Evolutionary conservation across 495 filamentous ascomycete species (phyloP), one percentile per base, ranked within the genome.

Genomic region (Aspergillus egyptiacus): DNA sequence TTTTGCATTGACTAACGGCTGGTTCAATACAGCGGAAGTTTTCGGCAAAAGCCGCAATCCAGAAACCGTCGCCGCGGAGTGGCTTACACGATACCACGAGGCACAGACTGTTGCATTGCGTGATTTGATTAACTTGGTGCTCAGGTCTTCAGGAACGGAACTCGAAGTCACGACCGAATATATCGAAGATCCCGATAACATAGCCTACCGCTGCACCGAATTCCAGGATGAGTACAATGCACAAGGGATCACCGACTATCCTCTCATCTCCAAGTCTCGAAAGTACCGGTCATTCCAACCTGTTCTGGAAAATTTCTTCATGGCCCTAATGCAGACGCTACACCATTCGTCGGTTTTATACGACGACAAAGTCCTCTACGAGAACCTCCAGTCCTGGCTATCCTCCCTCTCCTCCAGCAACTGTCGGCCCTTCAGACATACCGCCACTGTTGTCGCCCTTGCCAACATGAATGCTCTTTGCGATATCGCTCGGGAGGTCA

Each of bases 391-490:
- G 50, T 68, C 84, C 45, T 98, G 93, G 94, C 70, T 95, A 23
- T 80, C 81, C 14, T 79, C 84, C 17, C 86, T 97, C 83, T 89
- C 90, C 3, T 91, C 87, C 7, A 86, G 88, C 0, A 68, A 74
- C 1, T 81, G 87, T 32, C 81, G 94, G 17, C 90, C 93, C 5
- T 96, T 98, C 65, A 76, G 93, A 44, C 94, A 97, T 64, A 98
- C 93, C 0, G 83, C 90, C 2, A 95, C 91, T 1, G 77, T 95
- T 5, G 79, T 89, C 11, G 80, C 84, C 2, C 71, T 96, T 23
- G 74, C 84, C 17, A 83, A 95, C 50, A 80, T 85, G 38, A 86
- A 74, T 38, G 73, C 82, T 0, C 68, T 98, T 23, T 84, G 82
- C 54, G 66, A 75, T 22, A 68, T 87, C 17, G 82, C 80, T 1